A percentile compares a stretch with the other conserved stretches of the same genome.
Evolutionary conservation across 495 filamentous ascomycete genomes (phyloP).

Genomic region (Xylaria cubensis): DNA sequence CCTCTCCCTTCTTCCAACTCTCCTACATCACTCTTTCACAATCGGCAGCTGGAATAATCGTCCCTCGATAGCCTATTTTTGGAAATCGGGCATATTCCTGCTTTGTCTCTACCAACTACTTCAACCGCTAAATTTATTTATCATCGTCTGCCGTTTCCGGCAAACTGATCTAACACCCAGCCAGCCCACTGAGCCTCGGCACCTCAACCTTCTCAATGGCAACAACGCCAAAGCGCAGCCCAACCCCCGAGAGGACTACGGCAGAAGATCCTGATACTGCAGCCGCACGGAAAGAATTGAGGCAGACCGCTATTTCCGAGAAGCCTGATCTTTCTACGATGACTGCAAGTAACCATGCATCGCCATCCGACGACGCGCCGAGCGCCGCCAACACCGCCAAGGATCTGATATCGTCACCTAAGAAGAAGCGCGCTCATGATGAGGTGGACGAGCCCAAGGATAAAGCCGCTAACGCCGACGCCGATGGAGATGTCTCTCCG

Average conservation of each 20-base stretch:
- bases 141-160: background rate
- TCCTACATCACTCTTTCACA: background rate
- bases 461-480: constrained; percentile 26
- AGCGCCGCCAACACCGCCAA: constrained; percentile 41
- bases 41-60: background rate
- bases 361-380: constrained; percentile 28
- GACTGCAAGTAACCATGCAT: constrained; percentile 28
- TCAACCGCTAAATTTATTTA: background rate
- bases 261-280: constrained; percentile 61
- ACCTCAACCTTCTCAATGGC: constrained; percentile 28
- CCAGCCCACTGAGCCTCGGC: background rate
- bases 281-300: constrained; percentile 60
- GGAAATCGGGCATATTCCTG: background rate
- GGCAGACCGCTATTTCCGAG: constrained; percentile 61
- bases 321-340: constrained; percentile 38
- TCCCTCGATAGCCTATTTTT: background rate
- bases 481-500: constrained; percentile 46
- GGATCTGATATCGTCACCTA: constrained; percentile 58
- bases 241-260: constrained; percentile 34
- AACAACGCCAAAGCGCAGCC: constrained; percentile 35
- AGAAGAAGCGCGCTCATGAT: constrained; percentile 64
- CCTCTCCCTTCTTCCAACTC: background rate
- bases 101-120: constrained; percentile 12
- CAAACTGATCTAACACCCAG: background rate
- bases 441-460: constrained; percentile 54